Evolutionary conservation across 257 asterid genomes (phyloP).

Genomic region (Solanum ossicruentum): DNA sequence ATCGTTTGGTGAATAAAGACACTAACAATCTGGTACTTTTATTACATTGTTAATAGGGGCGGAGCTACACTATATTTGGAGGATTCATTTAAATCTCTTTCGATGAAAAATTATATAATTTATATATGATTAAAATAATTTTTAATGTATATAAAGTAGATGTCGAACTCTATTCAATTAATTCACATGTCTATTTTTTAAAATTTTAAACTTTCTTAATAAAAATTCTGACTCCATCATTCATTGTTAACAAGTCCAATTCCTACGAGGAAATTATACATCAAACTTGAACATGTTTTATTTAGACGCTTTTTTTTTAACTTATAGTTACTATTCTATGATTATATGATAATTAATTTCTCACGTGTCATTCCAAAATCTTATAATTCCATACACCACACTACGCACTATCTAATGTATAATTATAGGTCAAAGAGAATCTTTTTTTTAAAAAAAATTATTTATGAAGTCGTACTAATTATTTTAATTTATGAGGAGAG

Average conservation of each 20-base stretch:
- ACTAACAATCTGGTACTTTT: neutral
- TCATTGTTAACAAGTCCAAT: neutral
- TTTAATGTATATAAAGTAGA: too few relatives aligned
- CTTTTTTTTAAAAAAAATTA: neutral
- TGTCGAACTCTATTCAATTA: too few relatives aligned
- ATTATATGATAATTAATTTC: neutral
- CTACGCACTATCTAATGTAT: neutral
- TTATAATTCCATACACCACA: neutral
- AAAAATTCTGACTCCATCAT: too few relatives aligned
- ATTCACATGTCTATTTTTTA: too few relatives aligned
- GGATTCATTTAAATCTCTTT: too few relatives aligned
- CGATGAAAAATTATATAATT: too few relatives aligned
- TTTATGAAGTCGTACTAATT: neutral
- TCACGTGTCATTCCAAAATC: constrained; percentile 1
- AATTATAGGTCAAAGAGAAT: neutral
- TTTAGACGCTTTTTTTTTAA: neutral
- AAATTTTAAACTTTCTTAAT: too few relatives aligned
- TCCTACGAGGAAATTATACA: neutral
- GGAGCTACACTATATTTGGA: too few relatives aligned
- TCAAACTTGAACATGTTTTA: neutral
- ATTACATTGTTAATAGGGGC: neutral
- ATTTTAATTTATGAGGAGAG: neutral
- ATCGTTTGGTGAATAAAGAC: neutral
- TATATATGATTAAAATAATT: too few relatives aligned
- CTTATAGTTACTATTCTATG: neutral